A percentile compares a stretch with the other conserved stretches of the same genome.
These are phyloP conservation scores for Cryptosporidium ubiquitum DNA, from an alignment of 169 alveolate genomes.

Conservation along the genomic window DNA sequence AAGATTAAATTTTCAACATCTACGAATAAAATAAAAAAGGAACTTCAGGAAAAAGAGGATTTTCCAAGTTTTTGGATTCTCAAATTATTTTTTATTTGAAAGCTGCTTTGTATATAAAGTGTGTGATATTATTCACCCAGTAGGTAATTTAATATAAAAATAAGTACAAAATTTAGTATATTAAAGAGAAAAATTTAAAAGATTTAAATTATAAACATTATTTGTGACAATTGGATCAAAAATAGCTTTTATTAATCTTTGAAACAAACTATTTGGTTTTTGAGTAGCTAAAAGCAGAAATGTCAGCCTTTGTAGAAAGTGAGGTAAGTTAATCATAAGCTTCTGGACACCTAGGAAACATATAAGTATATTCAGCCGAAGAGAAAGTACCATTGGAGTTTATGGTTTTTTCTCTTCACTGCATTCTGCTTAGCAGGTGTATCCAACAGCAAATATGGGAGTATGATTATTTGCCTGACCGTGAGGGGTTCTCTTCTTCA, in stretches of 20 bases:
- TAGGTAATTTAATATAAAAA: not conserved
- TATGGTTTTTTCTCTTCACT: not conserved
- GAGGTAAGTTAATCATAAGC: constrained; percentile 40
- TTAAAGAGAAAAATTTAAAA: not conserved
- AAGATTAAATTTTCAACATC: not conserved
- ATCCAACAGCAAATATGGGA: not conserved
- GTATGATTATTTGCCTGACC: not conserved
- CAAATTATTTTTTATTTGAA: not conserved
- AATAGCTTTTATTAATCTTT: not conserved
- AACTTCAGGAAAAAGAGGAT: not conserved
- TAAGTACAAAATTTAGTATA: not conserved
- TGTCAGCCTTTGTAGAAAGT: constrained; percentile 57
- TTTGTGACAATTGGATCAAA: not conserved
- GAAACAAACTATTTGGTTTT: not conserved
- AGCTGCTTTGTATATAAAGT: not conserved
- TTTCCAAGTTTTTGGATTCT: not conserved
- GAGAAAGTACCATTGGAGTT: not conserved
- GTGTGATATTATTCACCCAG: constrained; percentile 13
- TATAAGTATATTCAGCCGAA: not conserved
- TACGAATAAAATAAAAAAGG: not conserved
- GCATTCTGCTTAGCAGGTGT: not conserved
- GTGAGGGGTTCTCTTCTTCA: too few species aligned
- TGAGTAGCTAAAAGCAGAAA: not conserved
- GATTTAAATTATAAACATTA: not conserved
- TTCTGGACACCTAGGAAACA: not conserved